These are phyloP conservation scores for Dispira parvispora DNA, from an alignment of 192 early-diverging fungal species.

Conservation along the genomic window DNA sequence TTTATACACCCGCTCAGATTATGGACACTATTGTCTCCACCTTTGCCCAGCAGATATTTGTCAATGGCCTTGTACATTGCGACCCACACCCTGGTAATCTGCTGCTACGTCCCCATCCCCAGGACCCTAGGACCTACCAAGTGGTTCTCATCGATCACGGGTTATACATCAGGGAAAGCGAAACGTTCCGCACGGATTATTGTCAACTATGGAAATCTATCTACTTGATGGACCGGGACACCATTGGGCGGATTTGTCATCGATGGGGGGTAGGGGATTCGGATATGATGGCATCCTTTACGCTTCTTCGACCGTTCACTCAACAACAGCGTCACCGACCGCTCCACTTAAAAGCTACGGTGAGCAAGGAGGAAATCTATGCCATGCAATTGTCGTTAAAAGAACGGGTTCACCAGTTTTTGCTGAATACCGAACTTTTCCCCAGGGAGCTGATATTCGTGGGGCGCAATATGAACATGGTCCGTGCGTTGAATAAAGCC, in stretches of 20 bases:
- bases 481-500: constrained; percentile 68
- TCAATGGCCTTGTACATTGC: constrained; percentile 72
- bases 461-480: constrained; percentile 72
- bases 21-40: constrained; percentile 61
- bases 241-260: constrained; percentile 41
- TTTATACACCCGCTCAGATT: constrained; percentile 25
- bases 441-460: constrained; percentile 87
- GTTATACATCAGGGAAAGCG: constrained; percentile 64
- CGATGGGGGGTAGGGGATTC: constrained; percentile 45
- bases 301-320: constrained; percentile 22
- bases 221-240: constrained; percentile 48
- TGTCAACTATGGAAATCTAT: constrained; percentile 74
- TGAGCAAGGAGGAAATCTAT: constrained; percentile 22
- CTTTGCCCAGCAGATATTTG: constrained; percentile 78
- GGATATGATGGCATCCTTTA: constrained; percentile 23
- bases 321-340: constrained; percentile 9
- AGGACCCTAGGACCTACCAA: constrained; percentile 30
- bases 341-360: not conserved
- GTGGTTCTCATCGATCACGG: constrained; percentile 84
- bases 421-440: constrained; percentile 46
- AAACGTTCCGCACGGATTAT: constrained; percentile 55
- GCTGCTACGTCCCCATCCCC: constrained; percentile 51
- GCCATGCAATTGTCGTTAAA: constrained; percentile 61
- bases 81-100: constrained; percentile 81
- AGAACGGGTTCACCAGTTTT: constrained; percentile 46